Evolutionary conservation across 1,284 basidiomycete genomes (phyloP), one percentile per base, ranked within the genome.

Genomic region (Ustilago loliicola): DNA sequence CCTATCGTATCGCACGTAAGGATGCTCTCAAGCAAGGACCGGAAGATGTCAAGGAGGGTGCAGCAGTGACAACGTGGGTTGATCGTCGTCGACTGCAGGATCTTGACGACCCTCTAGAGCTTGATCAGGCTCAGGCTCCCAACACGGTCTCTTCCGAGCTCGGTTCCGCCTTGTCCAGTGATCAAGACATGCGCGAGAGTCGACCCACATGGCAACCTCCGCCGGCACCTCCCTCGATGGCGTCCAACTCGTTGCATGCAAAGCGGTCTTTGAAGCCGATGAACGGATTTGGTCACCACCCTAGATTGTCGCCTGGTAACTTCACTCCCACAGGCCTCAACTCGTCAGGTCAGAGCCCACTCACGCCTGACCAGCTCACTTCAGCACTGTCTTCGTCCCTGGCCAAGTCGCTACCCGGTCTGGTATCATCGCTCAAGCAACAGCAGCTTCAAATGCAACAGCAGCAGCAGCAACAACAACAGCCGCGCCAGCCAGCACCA

Each of bases 1-100:
- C 91, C 10, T 95, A 93, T 86, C 92, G 94, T 77, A 96, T 97
- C 57, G 87, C 87, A 1, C 81, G 85, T 55, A 89, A 88, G 17
- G 88, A 87, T 32, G 88, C 88, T 59, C 88, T 87, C 38, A 88
- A 87, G 13, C 87, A 88, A 87, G 87, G 50, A 59, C 72, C 66
- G 29, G 80, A 79, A 9, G 81, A 72, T 40, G 51, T 34, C 25
- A 64, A 65, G 27, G 69, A 69, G 13, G 51, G 51, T 15, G 47
- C 60, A 17, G 53, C 62, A 4, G 58, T 60, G 27, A 40, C 55
- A 36, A 64, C 67, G 0, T 77, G 71, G 71, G 40, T 71, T n/a
- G 75, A 77, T 51, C 75, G 75, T 19, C 62, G 75, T 34, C 53
- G 75, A 21, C 42, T 71, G 25, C 66, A 67, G 23, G 68, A 77